Evolutionary conservation across 371 early-diverging fungal species (phyloP), one percentile per base, ranked within the genome.

Genomic region (Circinella umbellata): DNA sequence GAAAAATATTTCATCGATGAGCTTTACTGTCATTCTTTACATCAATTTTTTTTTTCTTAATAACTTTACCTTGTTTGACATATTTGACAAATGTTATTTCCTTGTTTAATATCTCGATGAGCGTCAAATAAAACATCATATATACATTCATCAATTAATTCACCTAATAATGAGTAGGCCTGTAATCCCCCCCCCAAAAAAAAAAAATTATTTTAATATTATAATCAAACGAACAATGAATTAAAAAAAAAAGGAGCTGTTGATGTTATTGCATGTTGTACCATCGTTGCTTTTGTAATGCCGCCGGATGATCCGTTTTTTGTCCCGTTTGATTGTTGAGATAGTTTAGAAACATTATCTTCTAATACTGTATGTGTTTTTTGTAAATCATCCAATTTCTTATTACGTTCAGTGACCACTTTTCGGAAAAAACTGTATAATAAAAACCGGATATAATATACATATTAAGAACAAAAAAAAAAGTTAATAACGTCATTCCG

Each of bases 61-160:
- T 27, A 27, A n/a, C 64, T 76, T 68, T 78, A 88, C 92, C 82
- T 82, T 72, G 90, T 89, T 75, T 88, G 87, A 73, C 91, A 92
- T 37, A 91, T 83, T 67, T 91, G 92, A 74, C 94, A 93, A 13
- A 79, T 69, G 3, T 81, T 70, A 6, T 81, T 79, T 63, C 84
- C 80, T 57, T 81, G 76, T 69, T 86, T 89, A 48, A 85, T 78
- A 67, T 91, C 90, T 65, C 85, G 76, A 67, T 93, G 92, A 17
- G 84, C 80, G 59, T 90, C 91, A 69, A 88, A 86, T 13, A 89
- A 71, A 0, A 91, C 88, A 73, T 92, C 92, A 39, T 85, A 77
- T 14, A 90, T 78, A 59, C 88, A 86, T 73, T 92, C 92, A 55
- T 91, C 90, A 42, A 93, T 73, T 18, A 90, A 70, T 57, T 88